Evolutionary conservation across 2,329 filamentous ascomycete species (phyloP).

Genomic region (Penicillium concentricum): DNA sequence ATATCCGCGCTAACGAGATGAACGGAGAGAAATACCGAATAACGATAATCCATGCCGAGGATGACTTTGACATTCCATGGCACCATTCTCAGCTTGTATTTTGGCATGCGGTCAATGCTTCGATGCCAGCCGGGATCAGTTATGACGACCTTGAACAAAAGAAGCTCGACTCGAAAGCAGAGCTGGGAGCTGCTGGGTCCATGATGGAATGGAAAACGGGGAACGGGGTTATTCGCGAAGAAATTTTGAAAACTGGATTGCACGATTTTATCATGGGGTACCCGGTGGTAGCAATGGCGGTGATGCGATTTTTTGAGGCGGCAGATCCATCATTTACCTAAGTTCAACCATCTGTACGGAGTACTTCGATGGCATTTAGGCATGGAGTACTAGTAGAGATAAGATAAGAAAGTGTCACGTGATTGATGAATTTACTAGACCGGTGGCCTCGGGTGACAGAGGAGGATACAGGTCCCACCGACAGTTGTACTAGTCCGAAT

Average conservation of each 20-base stretch:
- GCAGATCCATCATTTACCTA: constrained; percentile 14
- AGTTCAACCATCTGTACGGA: not conserved
- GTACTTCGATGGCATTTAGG: no score
- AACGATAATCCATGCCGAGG: constrained; percentile 36
- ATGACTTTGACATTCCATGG: constrained; percentile 37
- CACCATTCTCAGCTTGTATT: constrained; percentile 16
- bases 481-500: no score
- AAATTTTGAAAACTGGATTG: constrained; percentile 56
- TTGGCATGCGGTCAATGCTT: constrained; percentile 57
- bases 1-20: constrained; percentile 7
- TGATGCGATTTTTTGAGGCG: constrained; percentile 49
- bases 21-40: constrained; percentile 28
- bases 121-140: constrained; percentile 35
- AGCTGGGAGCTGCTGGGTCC: constrained; percentile 52
- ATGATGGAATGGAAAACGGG: constrained; percentile 49
- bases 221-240: constrained; percentile 53
- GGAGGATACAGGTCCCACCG: no score
- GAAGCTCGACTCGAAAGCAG: constrained; percentile 41
- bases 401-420: no score
- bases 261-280: constrained; percentile 61
- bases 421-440: no score
- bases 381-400: no score
- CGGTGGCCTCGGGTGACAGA: no score
- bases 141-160: constrained; percentile 48
- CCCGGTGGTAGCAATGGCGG: constrained; percentile 53